Percentiles rank a stretch among this genome's conserved stretches.
phyloP scores from a whole-genome alignment of 1,284 basidiomycete species.

The Ganoderma meredithae region DNA sequence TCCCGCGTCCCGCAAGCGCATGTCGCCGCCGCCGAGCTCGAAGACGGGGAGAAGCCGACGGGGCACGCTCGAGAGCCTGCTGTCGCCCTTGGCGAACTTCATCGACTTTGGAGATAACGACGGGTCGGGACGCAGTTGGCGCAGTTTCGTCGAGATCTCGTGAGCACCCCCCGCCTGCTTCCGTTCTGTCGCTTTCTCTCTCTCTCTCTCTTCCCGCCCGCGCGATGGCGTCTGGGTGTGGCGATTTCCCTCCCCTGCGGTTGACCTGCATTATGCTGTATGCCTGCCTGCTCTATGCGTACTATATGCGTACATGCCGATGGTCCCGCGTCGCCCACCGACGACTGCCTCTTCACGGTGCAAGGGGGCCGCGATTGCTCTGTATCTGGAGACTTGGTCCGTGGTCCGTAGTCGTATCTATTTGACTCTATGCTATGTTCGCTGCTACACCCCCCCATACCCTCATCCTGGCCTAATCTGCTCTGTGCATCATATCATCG shows the following conservation, averaged over 20 bases:
- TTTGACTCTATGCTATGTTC: constrained; percentile 21
- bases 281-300: constrained; percentile 8
- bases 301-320: constrained; percentile 14
- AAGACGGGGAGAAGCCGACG: constrained; percentile 38
- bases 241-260: constrained; percentile 1
- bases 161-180: constrained; percentile 13
- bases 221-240: too few relatives aligned
- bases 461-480: constrained; percentile 20
- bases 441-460: constrained; percentile 9
- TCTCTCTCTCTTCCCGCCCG: background rate
- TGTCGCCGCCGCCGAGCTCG: constrained; percentile 17
- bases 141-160: constrained; percentile 67
- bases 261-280: constrained; percentile 16
- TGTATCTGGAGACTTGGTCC: background rate
- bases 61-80: constrained; percentile 52
- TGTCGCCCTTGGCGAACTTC: constrained; percentile 62
- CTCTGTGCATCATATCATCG: constrained; percentile 20
- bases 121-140: constrained; percentile 55
- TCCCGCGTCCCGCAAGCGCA: constrained; percentile 9
- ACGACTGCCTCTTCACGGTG: background rate
- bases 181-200: too few relatives aligned
- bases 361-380: constrained; percentile 3
- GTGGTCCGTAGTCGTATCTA: constrained; percentile 3
- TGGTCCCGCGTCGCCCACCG: background rate
- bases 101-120: constrained; percentile 68